These are phyloP conservation scores for Fraxinus anomala DNA, from an alignment of 257 asterid genomes.

Conservation along the genomic window DNA sequence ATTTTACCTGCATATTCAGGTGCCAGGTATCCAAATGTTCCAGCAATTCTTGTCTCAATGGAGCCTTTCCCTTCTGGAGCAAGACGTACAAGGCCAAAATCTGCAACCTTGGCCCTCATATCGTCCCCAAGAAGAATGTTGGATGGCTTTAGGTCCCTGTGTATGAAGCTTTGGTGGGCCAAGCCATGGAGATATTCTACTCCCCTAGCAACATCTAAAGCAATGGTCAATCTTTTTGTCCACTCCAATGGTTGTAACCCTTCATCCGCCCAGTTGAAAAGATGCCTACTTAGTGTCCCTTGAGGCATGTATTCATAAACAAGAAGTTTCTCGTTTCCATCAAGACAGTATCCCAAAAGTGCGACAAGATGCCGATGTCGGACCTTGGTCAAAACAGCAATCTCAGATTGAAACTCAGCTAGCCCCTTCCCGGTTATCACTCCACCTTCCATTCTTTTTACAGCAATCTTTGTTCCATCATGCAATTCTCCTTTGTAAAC, in stretches of 20 bases:
- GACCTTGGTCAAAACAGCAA: constrained; percentile 87
- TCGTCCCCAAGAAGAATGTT: constrained; percentile 90
- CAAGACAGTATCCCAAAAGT: constrained; percentile 87
- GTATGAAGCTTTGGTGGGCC: constrained; percentile 94
- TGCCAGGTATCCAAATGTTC: constrained; percentile 91
- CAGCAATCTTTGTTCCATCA: constrained; percentile 92
- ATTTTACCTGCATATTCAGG: constrained; percentile 92
- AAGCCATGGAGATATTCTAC: constrained; percentile 89
- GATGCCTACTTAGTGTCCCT: constrained; percentile 79
- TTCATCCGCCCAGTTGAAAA: constrained; percentile 76
- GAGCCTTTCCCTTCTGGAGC: constrained; percentile 96
- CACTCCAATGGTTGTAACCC: constrained; percentile 81
- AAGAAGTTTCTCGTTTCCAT: constrained; percentile 86
- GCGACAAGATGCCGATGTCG: constrained; percentile 92
- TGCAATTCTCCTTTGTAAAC: constrained; percentile 88
- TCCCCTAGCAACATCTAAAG: constrained; percentile 88
- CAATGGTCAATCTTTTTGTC: constrained; percentile 75
- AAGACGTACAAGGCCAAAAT: constrained; percentile 91
- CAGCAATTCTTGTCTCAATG: constrained; percentile 82
- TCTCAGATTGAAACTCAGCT: constrained; percentile 81
- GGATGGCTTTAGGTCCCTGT: constrained; percentile 90
- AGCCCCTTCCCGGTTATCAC: constrained; percentile 77
- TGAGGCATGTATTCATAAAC: constrained; percentile 94
- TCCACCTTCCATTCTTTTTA: constrained; percentile 91
- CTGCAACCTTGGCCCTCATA: constrained; percentile 94